A percentile compares a stretch with the other conserved stretches of the same genome.
phyloP scores from a whole-genome alignment of 495 filamentous ascomycete species.

The Ascobolus immersus region DNA sequence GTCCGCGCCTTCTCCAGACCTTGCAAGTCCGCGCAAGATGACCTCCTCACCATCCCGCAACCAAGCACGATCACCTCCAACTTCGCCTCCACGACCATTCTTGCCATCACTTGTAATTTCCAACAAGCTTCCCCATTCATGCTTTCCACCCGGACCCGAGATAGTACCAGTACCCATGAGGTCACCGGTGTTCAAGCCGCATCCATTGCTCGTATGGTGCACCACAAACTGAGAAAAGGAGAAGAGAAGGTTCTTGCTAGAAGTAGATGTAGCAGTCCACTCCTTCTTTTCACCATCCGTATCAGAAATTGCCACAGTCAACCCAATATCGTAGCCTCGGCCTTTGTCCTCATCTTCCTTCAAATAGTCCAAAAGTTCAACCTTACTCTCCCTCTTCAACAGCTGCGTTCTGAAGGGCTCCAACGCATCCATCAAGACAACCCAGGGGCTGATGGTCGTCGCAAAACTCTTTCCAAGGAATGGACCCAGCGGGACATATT shows the following conservation, averaged over 20 bases:
- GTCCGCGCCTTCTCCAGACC: slow-evolving; percentile 17
- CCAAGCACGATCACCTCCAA: slow-evolving; percentile 45
- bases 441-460: slow-evolving; percentile 73
- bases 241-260: slow-evolving; percentile 50
- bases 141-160: slow-evolving; percentile 35
- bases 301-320: slow-evolving; percentile 41
- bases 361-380: slow-evolving; percentile 8
- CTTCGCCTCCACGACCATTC: slow-evolving; percentile 29
- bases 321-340: slow-evolving; percentile 45
- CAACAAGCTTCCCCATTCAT: slow-evolving; percentile 45
- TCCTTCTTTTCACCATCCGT: not conserved
- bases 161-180: slow-evolving; percentile 78
- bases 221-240: slow-evolving; percentile 89
- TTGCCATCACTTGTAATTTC: slow-evolving; percentile 42
- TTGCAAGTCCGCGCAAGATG: slow-evolving; percentile 40
- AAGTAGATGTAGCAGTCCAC: slow-evolving; percentile 19
- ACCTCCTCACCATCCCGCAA: slow-evolving; percentile 68
- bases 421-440: slow-evolving; percentile 61
- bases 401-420: slow-evolving; percentile 33
- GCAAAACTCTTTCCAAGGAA: slow-evolving; percentile 88
- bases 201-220: slow-evolving; percentile 71
- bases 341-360: slow-evolving; percentile 36
- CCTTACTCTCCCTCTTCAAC: slow-evolving; percentile 2
- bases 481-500: slow-evolving; percentile 63
- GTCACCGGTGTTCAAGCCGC: slow-evolving; percentile 57